These are phyloP conservation scores for Theobroma grandiflorum DNA, from an alignment of 441 rosid species.

Conservation along the genomic window DNA sequence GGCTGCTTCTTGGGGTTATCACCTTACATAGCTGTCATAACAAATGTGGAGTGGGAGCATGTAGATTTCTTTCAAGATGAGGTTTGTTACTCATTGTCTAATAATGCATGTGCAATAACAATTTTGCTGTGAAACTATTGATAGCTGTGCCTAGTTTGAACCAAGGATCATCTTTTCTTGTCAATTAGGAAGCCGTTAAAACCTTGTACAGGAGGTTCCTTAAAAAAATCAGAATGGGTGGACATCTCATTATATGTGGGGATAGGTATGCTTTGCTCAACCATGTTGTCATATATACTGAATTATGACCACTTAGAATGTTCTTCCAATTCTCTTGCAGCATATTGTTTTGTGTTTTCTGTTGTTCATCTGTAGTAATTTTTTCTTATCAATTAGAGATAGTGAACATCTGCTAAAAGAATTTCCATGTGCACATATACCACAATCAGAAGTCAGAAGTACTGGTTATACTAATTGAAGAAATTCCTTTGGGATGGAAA, in stretches of 20 bases:
- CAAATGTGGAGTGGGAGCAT: conserved; percentile 47
- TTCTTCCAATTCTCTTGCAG: conserved; percentile 4
- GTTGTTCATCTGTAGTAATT: neutral
- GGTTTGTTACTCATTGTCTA: conserved; percentile 23
- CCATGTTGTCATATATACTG: neutral
- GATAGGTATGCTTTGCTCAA: conserved; percentile 33
- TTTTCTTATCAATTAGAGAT: too few relatives aligned
- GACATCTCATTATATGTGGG: conserved; percentile 44
- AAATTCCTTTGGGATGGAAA: conserved; percentile 25
- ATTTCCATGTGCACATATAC: neutral
- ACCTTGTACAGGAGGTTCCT: conserved; percentile 35
- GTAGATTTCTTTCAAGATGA: conserved; percentile 40
- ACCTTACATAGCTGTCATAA: conserved; percentile 41
- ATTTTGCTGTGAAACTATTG: neutral
- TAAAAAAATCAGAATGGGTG: conserved; percentile 35
- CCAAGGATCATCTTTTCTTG: neutral
- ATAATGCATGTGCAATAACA: neutral
- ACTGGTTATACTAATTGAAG: conserved; percentile 16
- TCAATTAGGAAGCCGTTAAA: conserved; percentile 35
- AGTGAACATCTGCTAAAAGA: neutral
- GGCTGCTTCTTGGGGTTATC: conserved; percentile 43
- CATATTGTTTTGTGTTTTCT: conserved; percentile 11
- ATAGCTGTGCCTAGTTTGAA: neutral
- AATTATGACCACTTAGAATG: neutral
- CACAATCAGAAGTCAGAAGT: neutral